Percentiles rank a stretch among this genome's conserved stretches.
Conservation (phyloP, 768 basidiomycete species). For the Coprinopsis marcescibilis region DNA sequence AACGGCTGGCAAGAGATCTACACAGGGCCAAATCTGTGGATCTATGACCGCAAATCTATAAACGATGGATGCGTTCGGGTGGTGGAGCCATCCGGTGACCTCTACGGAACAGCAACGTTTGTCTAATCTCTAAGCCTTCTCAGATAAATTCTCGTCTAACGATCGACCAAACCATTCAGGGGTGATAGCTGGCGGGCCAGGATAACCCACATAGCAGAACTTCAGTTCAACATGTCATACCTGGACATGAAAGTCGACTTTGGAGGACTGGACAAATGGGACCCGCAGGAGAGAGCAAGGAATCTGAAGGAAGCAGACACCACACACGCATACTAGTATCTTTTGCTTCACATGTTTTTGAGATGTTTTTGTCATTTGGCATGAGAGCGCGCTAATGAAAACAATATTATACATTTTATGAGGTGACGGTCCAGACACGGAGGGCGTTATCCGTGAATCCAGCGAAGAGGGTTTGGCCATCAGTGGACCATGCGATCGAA, state of each 20-base stretch:
- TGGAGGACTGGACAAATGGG: constrained; percentile 72
- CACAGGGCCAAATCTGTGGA: constrained; percentile 62
- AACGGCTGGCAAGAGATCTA: constrained; percentile 73
- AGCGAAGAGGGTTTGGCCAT: constrained; percentile 95
- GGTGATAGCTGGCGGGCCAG: constrained; percentile 80
- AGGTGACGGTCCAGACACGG: constrained; percentile 84
- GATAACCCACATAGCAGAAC: constrained; percentile 62
- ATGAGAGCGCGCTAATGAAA: constrained; percentile 16
- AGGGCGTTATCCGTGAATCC: constrained; percentile 95
- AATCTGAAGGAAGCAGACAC: constrained; percentile 53
- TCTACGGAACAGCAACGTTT: constrained; percentile 77
- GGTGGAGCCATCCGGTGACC: constrained; percentile 54
- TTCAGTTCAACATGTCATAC: constrained; percentile 60
- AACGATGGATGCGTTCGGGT: constrained; percentile 60
- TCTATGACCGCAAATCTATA: constrained; percentile 68
- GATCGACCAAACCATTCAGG: constrained; percentile 39
- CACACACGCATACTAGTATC: neutral
- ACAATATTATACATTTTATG: constrained; percentile 34
- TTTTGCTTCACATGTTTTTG: constrained; percentile 18
- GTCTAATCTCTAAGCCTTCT: constrained; percentile 19
- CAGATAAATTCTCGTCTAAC: neutral
- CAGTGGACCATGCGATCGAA: constrained; percentile 97
- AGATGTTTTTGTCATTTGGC: constrained; percentile 29
- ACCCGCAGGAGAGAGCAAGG: constrained; percentile 52
- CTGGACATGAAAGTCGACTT: constrained; percentile 67